Percentiles rank a stretch among this genome's conserved stretches.
Conservation (phyloP, 2,329 filamentous ascomycete species). For the Trichoderma koningii region DNA sequence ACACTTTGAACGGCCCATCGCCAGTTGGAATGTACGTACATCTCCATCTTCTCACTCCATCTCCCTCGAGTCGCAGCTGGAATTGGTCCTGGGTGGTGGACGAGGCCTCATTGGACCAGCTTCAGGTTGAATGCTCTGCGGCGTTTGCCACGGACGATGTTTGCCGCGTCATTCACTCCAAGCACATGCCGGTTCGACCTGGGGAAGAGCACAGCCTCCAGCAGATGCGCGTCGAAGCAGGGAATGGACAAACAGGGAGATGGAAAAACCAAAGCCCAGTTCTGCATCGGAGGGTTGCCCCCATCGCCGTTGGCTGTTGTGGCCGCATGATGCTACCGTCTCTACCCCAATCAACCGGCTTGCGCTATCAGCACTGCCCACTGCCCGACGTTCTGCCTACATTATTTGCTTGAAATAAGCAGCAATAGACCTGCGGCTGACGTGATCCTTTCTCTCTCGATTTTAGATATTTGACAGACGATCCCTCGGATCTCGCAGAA, state of each 20-base stretch:
- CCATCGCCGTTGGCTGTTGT: slow-evolving; percentile 8
- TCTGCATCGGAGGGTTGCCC: slow-evolving; percentile 12
- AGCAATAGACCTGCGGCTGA: slow-evolving; percentile 23
- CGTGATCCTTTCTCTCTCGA: slow-evolving; percentile 10
- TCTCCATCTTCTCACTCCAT: not conserved
- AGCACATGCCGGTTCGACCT: slow-evolving; percentile 14
- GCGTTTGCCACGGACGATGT: not conserved
- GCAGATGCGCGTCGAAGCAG: slow-evolving; percentile 21
- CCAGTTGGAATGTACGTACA: slow-evolving; percentile 22
- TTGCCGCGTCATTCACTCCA: slow-evolving; percentile 8
- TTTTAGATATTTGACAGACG: slow-evolving; percentile 9
- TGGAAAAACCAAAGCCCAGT: not conserved
- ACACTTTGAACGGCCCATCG: not conserved
- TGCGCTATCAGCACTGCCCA: slow-evolving; percentile 26
- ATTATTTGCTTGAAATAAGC: slow-evolving; percentile 18
- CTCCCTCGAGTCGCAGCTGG: not conserved
- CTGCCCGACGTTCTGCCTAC: not conserved
- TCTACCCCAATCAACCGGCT: slow-evolving; percentile 1
- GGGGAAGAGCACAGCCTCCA: slow-evolving; percentile 22
- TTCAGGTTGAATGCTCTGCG: not conserved
- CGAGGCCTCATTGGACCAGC: not conserved
- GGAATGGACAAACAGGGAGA: not conserved
- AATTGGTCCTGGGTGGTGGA: not conserved
- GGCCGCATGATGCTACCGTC: slow-evolving; percentile 13
- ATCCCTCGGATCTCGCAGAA: not conserved